A percentile compares a stretch with the other conserved stretches of the same genome.
These are phyloP conservation scores for Rhynchosporium graminicola DNA, from an alignment of 2,329 filamentous ascomycete genomes.

Conservation along the genomic window DNA sequence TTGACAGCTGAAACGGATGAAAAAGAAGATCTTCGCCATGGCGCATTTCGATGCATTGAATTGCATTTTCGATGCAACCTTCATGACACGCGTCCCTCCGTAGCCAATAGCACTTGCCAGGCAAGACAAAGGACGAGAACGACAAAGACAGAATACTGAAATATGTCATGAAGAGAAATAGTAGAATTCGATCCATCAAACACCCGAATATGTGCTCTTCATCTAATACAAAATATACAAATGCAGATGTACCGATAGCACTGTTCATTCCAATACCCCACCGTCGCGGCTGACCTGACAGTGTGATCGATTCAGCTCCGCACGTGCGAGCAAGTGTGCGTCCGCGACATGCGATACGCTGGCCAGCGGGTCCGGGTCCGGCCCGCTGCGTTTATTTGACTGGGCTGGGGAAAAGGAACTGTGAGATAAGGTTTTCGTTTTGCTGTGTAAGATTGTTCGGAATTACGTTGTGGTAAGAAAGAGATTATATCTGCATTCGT, in stretches of 20 bases:
- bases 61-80: conserved; percentile 2
- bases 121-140: neutral
- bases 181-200: neutral
- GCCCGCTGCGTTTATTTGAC: conserved; percentile 7
- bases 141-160: no score
- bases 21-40: conserved; percentile 4
- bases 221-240: neutral
- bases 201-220: neutral
- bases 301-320: conserved; percentile 13
- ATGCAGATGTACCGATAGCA: no score
- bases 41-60: neutral
- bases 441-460: neutral
- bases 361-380: conserved; percentile 11
- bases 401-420: neutral
- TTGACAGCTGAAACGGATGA: neutral
- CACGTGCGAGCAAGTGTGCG: conserved; percentile 1
- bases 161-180: neutral
- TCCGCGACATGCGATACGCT: neutral
- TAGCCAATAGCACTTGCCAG: neutral
- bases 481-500: neutral
- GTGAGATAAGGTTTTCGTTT: neutral
- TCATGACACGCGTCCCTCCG: neutral
- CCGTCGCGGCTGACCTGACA: neutral
- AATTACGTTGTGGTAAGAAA: neutral
- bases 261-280: neutral